A percentile compares a stretch with the other conserved stretches of the same genome.
These are phyloP conservation scores for Pholiota adiposa DNA, from an alignment of 1,284 basidiomycete species.

Conservation along the genomic window DNA sequence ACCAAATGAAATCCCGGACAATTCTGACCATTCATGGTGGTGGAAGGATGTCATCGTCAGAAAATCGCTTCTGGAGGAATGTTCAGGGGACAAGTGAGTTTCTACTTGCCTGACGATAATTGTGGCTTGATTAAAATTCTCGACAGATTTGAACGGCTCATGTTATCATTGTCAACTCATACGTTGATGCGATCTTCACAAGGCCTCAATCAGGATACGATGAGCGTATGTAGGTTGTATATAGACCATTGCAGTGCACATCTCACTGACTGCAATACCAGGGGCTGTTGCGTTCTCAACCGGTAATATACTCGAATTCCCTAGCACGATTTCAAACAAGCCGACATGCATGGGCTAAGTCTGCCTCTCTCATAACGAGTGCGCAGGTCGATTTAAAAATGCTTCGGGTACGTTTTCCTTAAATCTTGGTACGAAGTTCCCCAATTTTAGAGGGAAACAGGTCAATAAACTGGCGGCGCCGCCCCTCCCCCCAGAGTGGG, in stretches of 20 bases:
- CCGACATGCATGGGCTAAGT: slow-evolving; percentile 28
- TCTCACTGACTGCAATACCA: slow-evolving; percentile 9
- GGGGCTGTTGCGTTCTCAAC: slow-evolving; percentile 28
- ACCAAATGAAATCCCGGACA: slow-evolving; percentile 9
- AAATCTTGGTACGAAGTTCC: neutral
- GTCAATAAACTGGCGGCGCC: no score
- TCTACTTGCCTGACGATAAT: neutral
- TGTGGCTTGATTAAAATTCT: neutral
- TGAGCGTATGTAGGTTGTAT: slow-evolving; percentile 27
- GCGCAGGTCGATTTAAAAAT: slow-evolving; percentile 25
- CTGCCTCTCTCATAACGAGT: slow-evolving; percentile 26
- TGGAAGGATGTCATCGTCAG: slow-evolving; percentile 58
- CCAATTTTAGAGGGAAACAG: no score
- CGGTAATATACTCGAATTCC: slow-evolving; percentile 25
- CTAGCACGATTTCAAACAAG: slow-evolving; percentile 24
- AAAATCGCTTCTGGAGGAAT: slow-evolving; percentile 57
- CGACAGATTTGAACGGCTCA: slow-evolving; percentile 51
- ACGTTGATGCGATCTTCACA: slow-evolving; percentile 39
- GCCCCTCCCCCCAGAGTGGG: no score
- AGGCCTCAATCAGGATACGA: slow-evolving; percentile 18
- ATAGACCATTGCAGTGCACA: neutral
- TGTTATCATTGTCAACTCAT: slow-evolving; percentile 56
- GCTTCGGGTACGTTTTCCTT: slow-evolving; percentile 24
- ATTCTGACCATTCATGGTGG: slow-evolving; percentile 38
- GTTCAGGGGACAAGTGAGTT: slow-evolving; percentile 50